A percentile compares a stretch with the other conserved stretches of the same genome.
Evolutionary conservation across 352 stramenopile species (phyloP).

Genomic region (Phytophthora pistaciae): DNA sequence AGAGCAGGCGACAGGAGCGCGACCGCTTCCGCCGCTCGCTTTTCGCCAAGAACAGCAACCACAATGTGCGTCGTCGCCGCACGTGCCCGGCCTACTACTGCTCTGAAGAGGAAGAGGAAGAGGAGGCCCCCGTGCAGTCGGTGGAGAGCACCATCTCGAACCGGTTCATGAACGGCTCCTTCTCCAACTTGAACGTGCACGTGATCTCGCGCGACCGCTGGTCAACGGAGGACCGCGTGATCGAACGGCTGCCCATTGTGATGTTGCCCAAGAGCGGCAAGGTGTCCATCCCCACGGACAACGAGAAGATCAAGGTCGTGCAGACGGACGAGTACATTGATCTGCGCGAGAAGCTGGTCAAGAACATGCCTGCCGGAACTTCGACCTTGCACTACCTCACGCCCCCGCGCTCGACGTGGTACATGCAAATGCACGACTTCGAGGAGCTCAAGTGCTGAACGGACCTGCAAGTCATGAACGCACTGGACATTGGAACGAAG

Average conservation of each 20-base stretch:
- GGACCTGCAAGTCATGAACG: not conserved
- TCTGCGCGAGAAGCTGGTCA: conserved; percentile 67
- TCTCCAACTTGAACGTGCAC: conserved; percentile 79
- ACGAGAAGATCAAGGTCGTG: conserved; percentile 79
- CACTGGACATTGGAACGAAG: not conserved
- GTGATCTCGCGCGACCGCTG: conserved; percentile 79
- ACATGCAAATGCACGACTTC: conserved; percentile 87
- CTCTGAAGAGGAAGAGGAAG: conserved; percentile 82
- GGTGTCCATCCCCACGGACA: conserved; percentile 74
- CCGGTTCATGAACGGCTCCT: conserved; percentile 84
- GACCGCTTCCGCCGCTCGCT: conserved; percentile 77
- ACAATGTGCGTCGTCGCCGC: conserved; percentile 30
- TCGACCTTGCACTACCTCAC: conserved; percentile 61
- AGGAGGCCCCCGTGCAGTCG: conserved; percentile 55
- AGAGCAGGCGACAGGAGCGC: conserved; percentile 66
- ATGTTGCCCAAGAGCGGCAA: conserved; percentile 75
- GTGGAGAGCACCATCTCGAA: conserved; percentile 86
- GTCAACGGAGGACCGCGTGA: conserved; percentile 64
- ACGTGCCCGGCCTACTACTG: conserved; percentile 62
- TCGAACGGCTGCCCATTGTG: conserved; percentile 76
- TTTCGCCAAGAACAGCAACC: conserved; percentile 47
- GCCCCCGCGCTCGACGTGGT: conserved; percentile 81
- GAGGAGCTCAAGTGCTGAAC: conserved; percentile 65
- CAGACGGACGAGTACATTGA: conserved; percentile 73
- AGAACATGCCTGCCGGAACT: conserved; percentile 42